A percentile compares a stretch with the other conserved stretches of the same genome.
These are phyloP conservation scores for Euphrasia confusa DNA, from an alignment of 257 asterid species.

Conservation along the genomic window DNA sequence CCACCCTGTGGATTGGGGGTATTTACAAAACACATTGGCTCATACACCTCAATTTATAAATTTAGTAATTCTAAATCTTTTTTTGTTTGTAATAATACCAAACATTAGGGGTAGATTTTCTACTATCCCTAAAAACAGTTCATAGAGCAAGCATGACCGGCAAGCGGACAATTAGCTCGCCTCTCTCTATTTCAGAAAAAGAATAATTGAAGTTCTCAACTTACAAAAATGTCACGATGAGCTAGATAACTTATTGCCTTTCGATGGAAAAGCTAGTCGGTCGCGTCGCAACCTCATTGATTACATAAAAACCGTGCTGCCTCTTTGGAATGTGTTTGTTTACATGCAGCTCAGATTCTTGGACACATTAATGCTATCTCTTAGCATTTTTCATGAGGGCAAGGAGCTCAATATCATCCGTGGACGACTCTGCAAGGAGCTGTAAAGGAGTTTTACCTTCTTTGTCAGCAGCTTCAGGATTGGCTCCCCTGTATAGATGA, in stretches of 20 bases:
- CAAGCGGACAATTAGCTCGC: not conserved
- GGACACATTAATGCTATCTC: slow-evolving; percentile 33
- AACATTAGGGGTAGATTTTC: too few relatives aligned
- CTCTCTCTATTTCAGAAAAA: not conserved
- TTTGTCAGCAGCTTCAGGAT: slow-evolving; percentile 58
- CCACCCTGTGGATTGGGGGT: too few relatives aligned
- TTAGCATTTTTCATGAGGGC: slow-evolving; percentile 52
- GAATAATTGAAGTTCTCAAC: not conserved
- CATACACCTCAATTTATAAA: too few relatives aligned
- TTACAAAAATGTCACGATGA: not conserved
- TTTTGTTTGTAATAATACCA: too few relatives aligned
- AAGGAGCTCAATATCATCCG: slow-evolving; percentile 62
- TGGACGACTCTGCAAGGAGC: slow-evolving; percentile 49
- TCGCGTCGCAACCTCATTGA: not conserved
- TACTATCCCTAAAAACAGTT: not conserved
- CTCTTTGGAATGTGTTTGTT: not conserved
- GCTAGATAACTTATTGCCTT: not conserved
- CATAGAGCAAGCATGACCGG: slow-evolving; percentile 5
- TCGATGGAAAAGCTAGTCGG: not conserved
- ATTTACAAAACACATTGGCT: too few relatives aligned
- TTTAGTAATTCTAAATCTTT: too few relatives aligned
- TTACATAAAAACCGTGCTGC: not conserved
- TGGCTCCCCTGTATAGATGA: slow-evolving; percentile 62
- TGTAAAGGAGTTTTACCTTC: slow-evolving; percentile 66
- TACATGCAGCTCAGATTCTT: not conserved